These are phyloP conservation scores for Arthrobotrys sphaeroides DNA, from an alignment of 2,329 filamentous ascomycete genomes.

Conservation along the genomic window DNA sequence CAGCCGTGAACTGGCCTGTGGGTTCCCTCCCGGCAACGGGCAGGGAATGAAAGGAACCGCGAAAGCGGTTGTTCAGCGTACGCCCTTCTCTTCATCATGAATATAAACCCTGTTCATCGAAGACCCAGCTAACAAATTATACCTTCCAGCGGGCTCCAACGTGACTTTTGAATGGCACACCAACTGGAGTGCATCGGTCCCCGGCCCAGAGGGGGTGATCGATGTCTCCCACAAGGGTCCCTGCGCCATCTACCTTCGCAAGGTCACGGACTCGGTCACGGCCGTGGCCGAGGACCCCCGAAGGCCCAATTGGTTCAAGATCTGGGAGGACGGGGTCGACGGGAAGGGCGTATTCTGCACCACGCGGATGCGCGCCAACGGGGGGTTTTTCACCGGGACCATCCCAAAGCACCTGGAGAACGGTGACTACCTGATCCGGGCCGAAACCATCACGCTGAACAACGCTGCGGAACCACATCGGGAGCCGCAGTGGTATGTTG, in stretches of 20 bases:
- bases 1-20: constrained; percentile 19
- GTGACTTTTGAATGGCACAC: constrained; percentile 49
- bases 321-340: constrained; percentile 46
- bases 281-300: constrained; percentile 16
- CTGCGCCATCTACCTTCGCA: constrained; percentile 47
- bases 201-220: constrained; percentile 34
- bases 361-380: constrained; percentile 28
- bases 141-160: constrained; percentile 32
- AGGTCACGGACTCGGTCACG: constrained; percentile 18
- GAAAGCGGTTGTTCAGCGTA: constrained; percentile 22
- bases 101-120: too few relatives aligned
- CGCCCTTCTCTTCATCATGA: not conserved
- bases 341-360: constrained; percentile 35
- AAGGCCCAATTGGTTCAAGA: constrained; percentile 39
- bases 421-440: constrained; percentile 50
- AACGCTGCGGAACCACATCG: constrained; percentile 28
- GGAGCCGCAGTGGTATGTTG: constrained; percentile 47
- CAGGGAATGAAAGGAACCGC: constrained; percentile 19
- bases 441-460: constrained; percentile 41
- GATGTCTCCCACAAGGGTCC: constrained; percentile 41
- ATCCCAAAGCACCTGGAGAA: constrained; percentile 41
- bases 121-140: not conserved
- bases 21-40: constrained; percentile 9
- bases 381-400: constrained; percentile 23
- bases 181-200: constrained; percentile 26